Conservation (phyloP, 108 stramenopile genomes). For the Schizochytrium sp. region DNA sequence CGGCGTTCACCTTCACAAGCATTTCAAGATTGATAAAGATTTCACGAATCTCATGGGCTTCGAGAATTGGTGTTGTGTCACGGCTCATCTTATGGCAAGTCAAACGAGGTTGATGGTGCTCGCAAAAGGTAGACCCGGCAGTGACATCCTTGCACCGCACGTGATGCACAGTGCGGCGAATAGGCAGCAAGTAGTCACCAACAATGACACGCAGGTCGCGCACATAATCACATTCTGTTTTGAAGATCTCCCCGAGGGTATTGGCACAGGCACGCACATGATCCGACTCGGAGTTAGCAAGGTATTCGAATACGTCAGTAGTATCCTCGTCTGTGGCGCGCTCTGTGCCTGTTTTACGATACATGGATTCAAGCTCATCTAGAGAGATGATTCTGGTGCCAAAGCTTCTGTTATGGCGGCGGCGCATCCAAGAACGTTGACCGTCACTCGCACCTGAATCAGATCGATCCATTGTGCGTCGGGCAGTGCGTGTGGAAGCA, state of each 20-base stretch:
- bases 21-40: conserved; percentile 30
- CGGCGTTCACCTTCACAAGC: conserved; percentile 42
- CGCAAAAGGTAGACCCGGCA: conserved; percentile 45
- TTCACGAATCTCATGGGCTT: conserved; percentile 6
- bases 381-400: conserved; percentile 43
- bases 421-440: not conserved
- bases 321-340: conserved; percentile 12
- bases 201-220: conserved; percentile 31
- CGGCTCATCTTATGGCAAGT: not conserved
- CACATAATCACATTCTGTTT: conserved; percentile 31
- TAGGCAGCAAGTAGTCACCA: conserved; percentile 8
- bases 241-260: conserved; percentile 28
- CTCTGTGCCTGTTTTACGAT: conserved; percentile 18
- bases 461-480: not conserved
- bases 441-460: not conserved
- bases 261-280: not conserved
- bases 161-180: conserved; percentile 50
- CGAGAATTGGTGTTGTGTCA: not conserved
- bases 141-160: conserved; percentile 36
- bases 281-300: not conserved
- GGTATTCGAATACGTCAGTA: not conserved
- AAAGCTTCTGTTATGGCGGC: conserved; percentile 6
- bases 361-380: conserved; percentile 52
- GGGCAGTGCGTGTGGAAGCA: too few species aligned
- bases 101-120: conserved; percentile 17